Evolutionary conservation across 345 rosid genomes (phyloP).

Genomic region (Raphanus raphanistrum): DNA sequence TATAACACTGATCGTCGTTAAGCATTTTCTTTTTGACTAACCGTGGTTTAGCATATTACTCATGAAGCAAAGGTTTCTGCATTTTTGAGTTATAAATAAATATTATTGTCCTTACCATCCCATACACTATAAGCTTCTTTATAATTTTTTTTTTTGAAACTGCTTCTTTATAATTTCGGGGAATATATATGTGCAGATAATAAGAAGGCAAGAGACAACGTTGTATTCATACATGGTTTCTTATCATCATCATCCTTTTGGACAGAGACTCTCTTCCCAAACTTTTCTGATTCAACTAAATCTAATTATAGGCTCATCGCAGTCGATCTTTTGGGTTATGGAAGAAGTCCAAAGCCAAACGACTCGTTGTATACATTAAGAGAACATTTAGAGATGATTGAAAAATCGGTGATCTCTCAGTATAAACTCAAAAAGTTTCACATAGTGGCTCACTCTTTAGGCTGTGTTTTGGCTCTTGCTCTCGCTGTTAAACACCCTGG

Average conservation of each 20-base stretch:
- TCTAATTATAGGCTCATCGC: conserved; percentile 72
- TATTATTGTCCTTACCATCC: neutral
- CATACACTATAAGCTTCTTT: neutral
- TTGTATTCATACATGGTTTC: conserved; percentile 92
- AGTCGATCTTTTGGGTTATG: conserved; percentile 83
- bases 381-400: conserved; percentile 94
- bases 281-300: conserved; percentile 66
- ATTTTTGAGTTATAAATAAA: neutral
- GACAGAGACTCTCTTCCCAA: conserved; percentile 94
- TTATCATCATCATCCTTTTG: conserved; percentile 90
- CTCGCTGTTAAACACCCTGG: conserved; percentile 75
- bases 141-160: neutral
- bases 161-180: neutral
- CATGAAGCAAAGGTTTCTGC: neutral
- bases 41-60: neutral
- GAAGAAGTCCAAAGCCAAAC: conserved; percentile 90
- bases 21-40: neutral
- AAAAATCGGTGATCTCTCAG: conserved; percentile 58
- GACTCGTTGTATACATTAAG: conserved; percentile 88
- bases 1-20: neutral
- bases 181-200: conserved; percentile 32
- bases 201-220: conserved; percentile 61
- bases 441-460: conserved; percentile 94
- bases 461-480: conserved; percentile 93
- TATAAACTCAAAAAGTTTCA: conserved; percentile 77